Evolutionary conservation across 257 asterid species (phyloP), one percentile per base, ranked within the genome.

Genomic region (Nyctanthes arbortristis): DNA sequence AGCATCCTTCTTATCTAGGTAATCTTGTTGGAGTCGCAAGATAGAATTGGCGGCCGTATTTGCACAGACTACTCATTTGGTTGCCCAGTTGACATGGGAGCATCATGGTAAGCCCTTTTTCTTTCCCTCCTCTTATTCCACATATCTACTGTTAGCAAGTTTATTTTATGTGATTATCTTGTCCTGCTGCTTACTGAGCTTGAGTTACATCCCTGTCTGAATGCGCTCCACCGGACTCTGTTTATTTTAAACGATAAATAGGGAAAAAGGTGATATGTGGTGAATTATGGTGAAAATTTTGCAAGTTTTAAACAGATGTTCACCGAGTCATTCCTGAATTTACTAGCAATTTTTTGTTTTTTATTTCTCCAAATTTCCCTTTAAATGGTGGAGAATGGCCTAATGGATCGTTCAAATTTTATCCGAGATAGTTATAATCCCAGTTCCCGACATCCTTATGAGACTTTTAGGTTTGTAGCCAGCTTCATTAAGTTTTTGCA

Each of bases 41-140:
- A 89, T 55, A 91, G 99, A 79, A 91, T 94, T 69, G 99, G 99
- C 61, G 99, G 99, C 54, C 92, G 99, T 65, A 93, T 91, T 47
- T 96, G 88, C 68, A 94, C 99, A 29, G 89, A 94, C 62, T 94
- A 89, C 74, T 86, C 99, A 28, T 88, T 91, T 80, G 99, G 97
- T 71, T 94, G 91, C 82, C 99, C 99, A 40, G 85, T 94, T 74
- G 99, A 94, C 80, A 80, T 94, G 83, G 99, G 99, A 54, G 99
- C 99, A 73, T 94, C 99, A 63, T 94, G 99, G 99, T 94, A 84
- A 61, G 85, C 63, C n/a, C 77, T 6, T 57, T 11, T 27, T 16
- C 60, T 71, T 61, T n/a, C 12, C 5, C 5, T 2, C 22, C 14
- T 3, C 30, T 69, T 72, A 40, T 65, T 40, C 37, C 22, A 8